Evolutionary conservation across 768 basidiomycete genomes (phyloP).

Genomic region (Boletus vinaceobasis): DNA sequence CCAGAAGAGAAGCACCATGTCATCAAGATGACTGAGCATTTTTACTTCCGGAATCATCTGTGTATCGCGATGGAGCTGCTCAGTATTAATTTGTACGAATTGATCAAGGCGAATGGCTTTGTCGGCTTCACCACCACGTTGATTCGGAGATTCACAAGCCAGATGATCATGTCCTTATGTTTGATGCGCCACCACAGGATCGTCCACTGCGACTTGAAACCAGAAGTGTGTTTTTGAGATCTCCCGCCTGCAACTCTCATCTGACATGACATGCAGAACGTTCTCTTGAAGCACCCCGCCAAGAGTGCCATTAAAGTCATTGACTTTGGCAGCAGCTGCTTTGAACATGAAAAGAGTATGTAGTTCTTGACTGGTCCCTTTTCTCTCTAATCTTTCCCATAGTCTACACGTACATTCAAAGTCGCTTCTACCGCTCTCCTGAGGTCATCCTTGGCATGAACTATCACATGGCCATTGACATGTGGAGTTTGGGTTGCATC

Average conservation of each 20-base stretch:
- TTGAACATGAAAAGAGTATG: conserved; percentile 97
- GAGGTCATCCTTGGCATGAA: conserved; percentile 99
- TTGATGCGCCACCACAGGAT: conserved; percentile 97
- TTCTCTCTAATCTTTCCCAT: conserved; percentile 8
- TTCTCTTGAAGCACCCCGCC: conserved; percentile 88
- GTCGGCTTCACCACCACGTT: conserved; percentile 95
- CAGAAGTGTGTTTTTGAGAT: conserved; percentile 63
- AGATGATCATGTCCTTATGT: conserved; percentile 89
- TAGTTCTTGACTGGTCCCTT: conserved; percentile 3
- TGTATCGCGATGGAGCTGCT: conserved; percentile 98
- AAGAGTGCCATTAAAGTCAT: conserved; percentile 98
- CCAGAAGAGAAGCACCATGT: conserved; percentile 95
- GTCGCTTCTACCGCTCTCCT: conserved; percentile 99
- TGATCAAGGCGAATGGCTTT: conserved; percentile 99
- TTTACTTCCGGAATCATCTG: conserved; percentile 95
- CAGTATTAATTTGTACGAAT: conserved; percentile 97
- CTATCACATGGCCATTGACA: conserved; percentile 98
- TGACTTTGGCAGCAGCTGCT: conserved; percentile 97
- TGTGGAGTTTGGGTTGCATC: conserved; percentile 99
- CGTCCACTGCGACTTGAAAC: conserved; percentile 98
- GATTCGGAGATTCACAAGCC: conserved; percentile 93
- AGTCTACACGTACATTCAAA: conserved; percentile 99
- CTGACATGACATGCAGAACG: conserved; percentile 58
- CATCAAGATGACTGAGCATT: conserved; percentile 97
- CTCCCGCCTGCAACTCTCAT: background rate